Conservation (phyloP, 2,329 filamentous ascomycete genomes). For the Berkeleyomyces basicola region DNA sequence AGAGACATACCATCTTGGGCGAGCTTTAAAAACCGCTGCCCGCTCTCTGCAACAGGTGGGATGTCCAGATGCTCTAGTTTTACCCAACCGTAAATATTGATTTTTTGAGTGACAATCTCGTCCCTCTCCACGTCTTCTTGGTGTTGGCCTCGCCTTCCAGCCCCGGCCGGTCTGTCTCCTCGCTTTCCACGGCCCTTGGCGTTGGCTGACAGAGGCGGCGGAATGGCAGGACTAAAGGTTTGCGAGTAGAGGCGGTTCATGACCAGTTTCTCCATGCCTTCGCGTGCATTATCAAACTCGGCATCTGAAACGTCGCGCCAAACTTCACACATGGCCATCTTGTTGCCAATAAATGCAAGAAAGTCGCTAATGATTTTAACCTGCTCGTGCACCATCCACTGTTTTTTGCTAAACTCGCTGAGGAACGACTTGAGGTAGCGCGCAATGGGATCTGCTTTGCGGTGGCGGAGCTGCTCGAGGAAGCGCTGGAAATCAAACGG, state of each 20-base stretch:
- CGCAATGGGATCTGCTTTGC: slow-evolving; percentile 94
- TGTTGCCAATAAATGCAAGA: slow-evolving; percentile 88
- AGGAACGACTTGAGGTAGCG: slow-evolving; percentile 91
- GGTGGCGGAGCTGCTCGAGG: slow-evolving; percentile 84
- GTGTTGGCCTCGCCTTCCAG: slow-evolving; percentile 83
- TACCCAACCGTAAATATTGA: slow-evolving; percentile 93
- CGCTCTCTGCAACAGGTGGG: slow-evolving; percentile 65
- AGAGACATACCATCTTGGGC: slow-evolving; percentile 59
- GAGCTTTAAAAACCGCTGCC: slow-evolving; percentile 70
- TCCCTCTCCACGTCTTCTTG: slow-evolving; percentile 96
- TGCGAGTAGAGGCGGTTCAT: slow-evolving; percentile 96
- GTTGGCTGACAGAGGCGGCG: slow-evolving; percentile 48
- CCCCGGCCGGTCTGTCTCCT: slow-evolving; percentile 51
- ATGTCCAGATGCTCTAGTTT: slow-evolving; percentile 89
- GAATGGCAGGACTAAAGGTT: slow-evolving; percentile 89
- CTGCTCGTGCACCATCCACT: slow-evolving; percentile 99
- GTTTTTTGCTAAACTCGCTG: slow-evolving; percentile 85
- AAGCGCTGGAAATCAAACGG: slow-evolving; percentile 98
- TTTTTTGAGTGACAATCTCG: slow-evolving; percentile 89
- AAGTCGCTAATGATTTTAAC: slow-evolving; percentile 98
- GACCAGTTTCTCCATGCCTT: slow-evolving; percentile 98
- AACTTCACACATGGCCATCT: slow-evolving; percentile 94
- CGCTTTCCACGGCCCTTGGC: slow-evolving; percentile 48
- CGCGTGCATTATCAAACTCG: slow-evolving; percentile 93
- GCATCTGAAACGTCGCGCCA: slow-evolving; percentile 92